These are phyloP conservation scores for Arthrobotrys musiformis DNA, from an alignment of 2,329 filamentous ascomycete species.

Conservation along the genomic window DNA sequence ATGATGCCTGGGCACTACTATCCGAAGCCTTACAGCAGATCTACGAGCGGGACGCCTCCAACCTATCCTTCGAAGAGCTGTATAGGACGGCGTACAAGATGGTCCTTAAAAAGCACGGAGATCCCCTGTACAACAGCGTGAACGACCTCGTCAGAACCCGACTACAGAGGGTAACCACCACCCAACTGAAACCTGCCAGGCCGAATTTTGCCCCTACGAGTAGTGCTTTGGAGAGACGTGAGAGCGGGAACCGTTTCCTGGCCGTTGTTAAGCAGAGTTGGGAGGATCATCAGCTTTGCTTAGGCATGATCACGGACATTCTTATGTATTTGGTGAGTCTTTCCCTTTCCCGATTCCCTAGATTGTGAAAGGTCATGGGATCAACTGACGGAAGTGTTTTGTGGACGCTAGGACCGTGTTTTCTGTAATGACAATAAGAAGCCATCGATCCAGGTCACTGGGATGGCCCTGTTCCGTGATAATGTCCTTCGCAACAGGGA, in stretches of 20 bases:
- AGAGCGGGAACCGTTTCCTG: slow-evolving; percentile 84
- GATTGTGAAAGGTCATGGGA: background rate
- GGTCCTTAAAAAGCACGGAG: slow-evolving; percentile 86
- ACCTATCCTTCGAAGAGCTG: slow-evolving; percentile 91
- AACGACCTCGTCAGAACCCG: slow-evolving; percentile 83
- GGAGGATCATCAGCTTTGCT: slow-evolving; percentile 89
- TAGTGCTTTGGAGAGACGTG: slow-evolving; percentile 80
- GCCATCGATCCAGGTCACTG: slow-evolving; percentile 82
- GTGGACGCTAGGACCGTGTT: slow-evolving; percentile 74
- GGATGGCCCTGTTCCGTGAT: slow-evolving; percentile 89
- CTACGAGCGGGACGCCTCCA: slow-evolving; percentile 88
- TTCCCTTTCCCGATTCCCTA: background rate
- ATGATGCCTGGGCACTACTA: slow-evolving; percentile 83
- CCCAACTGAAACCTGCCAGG: slow-evolving; percentile 74
- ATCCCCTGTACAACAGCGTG: slow-evolving; percentile 81
- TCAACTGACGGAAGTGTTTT: background rate
- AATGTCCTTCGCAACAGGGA: slow-evolving; percentile 74
- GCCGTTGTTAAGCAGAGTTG: slow-evolving; percentile 79
- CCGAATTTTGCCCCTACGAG: slow-evolving; percentile 70
- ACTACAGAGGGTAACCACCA: slow-evolving; percentile 79
- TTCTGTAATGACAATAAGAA: slow-evolving; percentile 77
- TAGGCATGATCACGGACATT: slow-evolving; percentile 97
- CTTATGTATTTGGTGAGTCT: slow-evolving; percentile 82
- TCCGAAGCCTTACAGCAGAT: slow-evolving; percentile 83
- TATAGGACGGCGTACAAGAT: slow-evolving; percentile 96